These are phyloP conservation scores for Oidium heveae DNA, from an alignment of 2,329 filamentous ascomycete genomes.

Conservation along the genomic window DNA sequence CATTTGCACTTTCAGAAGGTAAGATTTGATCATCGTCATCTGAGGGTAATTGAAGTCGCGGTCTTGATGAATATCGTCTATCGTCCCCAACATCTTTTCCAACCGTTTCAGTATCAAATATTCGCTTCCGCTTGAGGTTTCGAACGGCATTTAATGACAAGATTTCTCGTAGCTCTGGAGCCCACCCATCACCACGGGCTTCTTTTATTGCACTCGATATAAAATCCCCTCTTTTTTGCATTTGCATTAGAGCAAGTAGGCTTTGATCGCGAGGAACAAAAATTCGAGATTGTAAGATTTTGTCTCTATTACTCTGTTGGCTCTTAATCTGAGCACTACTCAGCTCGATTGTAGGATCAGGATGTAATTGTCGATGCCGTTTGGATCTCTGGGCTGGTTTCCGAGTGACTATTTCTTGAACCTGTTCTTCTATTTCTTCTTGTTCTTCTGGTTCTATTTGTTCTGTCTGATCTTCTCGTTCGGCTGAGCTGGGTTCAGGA, in stretches of 20 bases:
- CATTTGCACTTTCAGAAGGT: constrained; percentile 12
- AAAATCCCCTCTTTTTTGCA: constrained; percentile 79
- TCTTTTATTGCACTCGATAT: constrained; percentile 70
- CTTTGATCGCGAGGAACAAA: constrained; percentile 76
- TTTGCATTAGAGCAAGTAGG: constrained; percentile 64
- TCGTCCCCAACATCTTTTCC: constrained; percentile 49
- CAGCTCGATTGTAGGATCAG: constrained; percentile 57
- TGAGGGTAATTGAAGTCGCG: constrained; percentile 37
- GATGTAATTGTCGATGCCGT: constrained; percentile 56
- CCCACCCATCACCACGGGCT: constrained; percentile 56
- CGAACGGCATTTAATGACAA: constrained; percentile 66
- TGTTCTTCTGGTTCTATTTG: no score
- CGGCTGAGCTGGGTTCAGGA: constrained; percentile 25
- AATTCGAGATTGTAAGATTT: constrained; percentile 57
- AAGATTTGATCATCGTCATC: constrained; percentile 19
- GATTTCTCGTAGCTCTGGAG: constrained; percentile 76
- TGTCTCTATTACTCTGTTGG: constrained; percentile 64
- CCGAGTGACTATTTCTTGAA: constrained; percentile 20
- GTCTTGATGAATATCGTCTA: constrained; percentile 31
- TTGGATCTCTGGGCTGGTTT: constrained; percentile 50
- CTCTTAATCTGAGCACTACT: constrained; percentile 56
- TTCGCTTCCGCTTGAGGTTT: constrained; percentile 75
- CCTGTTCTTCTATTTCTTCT: not conserved
- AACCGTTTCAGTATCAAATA: constrained; percentile 48
- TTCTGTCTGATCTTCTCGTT: constrained; percentile 22